Evolutionary conservation across 441 rosid species (phyloP), one percentile per base, ranked within the genome.

Genomic region (Adansonia gregorii): DNA sequence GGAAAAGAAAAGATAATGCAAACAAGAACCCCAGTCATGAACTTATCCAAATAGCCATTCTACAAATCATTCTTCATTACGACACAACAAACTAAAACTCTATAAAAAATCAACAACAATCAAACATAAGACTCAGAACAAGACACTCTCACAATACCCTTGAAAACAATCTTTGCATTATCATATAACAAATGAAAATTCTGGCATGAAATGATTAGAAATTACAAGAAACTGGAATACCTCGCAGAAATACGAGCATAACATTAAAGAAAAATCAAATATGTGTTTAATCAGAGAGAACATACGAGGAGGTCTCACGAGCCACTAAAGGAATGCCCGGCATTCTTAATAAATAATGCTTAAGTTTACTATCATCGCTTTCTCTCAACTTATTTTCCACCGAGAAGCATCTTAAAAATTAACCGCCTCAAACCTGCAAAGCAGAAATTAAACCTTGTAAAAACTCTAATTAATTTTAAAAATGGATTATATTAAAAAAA

Each of bases 291-390:
- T 55, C 46, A 35, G 14, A 54, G 78, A 81, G 72, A 76, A 85
- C 92, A 35, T 85, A 93, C 97, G 97, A 88, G 77, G 94, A 88
- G 74, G 95, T 82, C 88, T 90, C 92, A 72, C 93, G 97, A 83
- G 88, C 83, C 76, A 88, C 89, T 76, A 94, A 82, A 87, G 97
- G 97, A 81, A 94, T 91, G 87, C 98, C 93, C 82, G 97, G 98
- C 98, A 94, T 94, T 88, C 87, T 90, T 83, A 81, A 78, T 84
- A 84, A 73, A 75, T 72, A 80, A 78, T 78, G 77, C 74, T 80
- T 14, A 76, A 74, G 76, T 43, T 65, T 24, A 83, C 74, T 73
- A 80, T 74, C 95, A 88, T 82, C 63, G 82, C 88, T 84, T 60
- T 56, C 61, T 64, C 65, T 64, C 14, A 64, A 55, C 22, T 27